A percentile compares a stretch with the other conserved stretches of the same genome.
phyloP scores from a whole-genome alignment of 2,329 filamentous ascomycete genomes.

The Sporothrix schenckii region DNA sequence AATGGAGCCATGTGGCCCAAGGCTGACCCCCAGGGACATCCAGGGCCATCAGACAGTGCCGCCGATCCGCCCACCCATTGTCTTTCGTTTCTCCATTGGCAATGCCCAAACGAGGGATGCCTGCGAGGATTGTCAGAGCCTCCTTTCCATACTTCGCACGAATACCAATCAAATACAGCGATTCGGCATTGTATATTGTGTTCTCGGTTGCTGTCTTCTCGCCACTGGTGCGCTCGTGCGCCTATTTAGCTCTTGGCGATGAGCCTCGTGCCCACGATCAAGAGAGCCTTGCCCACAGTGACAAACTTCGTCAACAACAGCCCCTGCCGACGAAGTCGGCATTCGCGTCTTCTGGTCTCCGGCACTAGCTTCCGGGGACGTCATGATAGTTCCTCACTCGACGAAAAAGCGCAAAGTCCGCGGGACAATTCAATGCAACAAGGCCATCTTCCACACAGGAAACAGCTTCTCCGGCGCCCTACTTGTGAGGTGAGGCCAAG shows the following conservation, averaged over 20 bases:
- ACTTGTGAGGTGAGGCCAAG: neutral
- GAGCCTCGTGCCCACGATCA: conserved; percentile 3
- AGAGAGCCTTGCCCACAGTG: conserved; percentile 11
- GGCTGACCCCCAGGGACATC: conserved; percentile 8
- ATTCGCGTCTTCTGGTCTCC: neutral
- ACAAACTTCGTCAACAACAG: neutral
- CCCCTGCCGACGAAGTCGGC: neutral
- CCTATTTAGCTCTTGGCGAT: neutral
- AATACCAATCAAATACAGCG: neutral
- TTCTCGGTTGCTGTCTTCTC: neutral
- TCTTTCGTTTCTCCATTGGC: neutral
- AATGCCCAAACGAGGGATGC: conserved; percentile 14
- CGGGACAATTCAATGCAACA: neutral
- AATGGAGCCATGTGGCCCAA: neutral
- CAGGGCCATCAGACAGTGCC: neutral
- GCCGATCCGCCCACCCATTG: neutral
- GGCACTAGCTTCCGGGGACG: neutral
- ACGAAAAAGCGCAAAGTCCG: neutral
- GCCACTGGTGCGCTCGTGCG: conserved; percentile 17
- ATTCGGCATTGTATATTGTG: too few species aligned
- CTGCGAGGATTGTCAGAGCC: conserved; percentile 6
- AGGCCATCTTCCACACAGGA: neutral
- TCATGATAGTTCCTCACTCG: neutral
- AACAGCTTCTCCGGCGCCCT: neutral
- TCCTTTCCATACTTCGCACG: neutral